Percentiles rank a stretch among this genome's conserved stretches.
Evolutionary conservation across 495 filamentous ascomycete genomes (phyloP).

Genomic region (Friedmanniomyces simplex): DNA sequence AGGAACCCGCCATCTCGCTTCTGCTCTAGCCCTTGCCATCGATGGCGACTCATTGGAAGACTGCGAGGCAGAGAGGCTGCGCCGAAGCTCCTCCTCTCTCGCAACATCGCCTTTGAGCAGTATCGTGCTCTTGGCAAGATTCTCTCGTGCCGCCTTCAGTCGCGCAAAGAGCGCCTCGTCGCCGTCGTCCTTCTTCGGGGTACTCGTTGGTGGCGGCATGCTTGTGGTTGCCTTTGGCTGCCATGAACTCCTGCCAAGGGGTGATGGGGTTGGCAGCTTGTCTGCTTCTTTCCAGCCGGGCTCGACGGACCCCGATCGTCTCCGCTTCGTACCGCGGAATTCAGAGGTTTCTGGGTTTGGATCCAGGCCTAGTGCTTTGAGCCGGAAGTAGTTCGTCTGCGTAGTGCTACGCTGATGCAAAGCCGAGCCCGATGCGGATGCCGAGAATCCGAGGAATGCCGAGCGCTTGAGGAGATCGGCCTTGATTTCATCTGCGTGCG

Average conservation of each 20-base stretch:
- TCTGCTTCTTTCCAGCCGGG: neutral
- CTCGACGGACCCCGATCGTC: neutral
- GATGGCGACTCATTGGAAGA: constrained; percentile 18
- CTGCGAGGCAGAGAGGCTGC: constrained; percentile 3
- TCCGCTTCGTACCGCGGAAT: neutral
- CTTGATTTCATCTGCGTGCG: neutral
- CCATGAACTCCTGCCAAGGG: neutral
- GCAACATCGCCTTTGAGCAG: constrained; percentile 1
- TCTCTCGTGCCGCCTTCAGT: constrained; percentile 17
- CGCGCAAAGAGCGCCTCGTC: constrained; percentile 30
- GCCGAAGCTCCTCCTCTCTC: constrained; percentile 1
- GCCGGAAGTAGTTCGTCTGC: constrained; percentile 35
- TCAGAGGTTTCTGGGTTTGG: constrained; percentile 7
- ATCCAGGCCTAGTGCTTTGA: constrained; percentile 37
- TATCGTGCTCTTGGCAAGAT: constrained; percentile 13
- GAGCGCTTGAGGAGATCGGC: constrained; percentile 15
- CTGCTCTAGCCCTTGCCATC: constrained; percentile 10
- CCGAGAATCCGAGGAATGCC: constrained; percentile 14
- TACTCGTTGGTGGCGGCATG: constrained; percentile 2
- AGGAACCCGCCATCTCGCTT: constrained; percentile 13
- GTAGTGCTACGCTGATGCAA: constrained; percentile 25
- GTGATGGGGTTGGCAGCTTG: neutral
- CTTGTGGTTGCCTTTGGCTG: neutral
- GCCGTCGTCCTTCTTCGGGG: constrained; percentile 1
- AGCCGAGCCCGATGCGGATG: neutral